Evolutionary conservation across 2,329 filamentous ascomycete genomes (phyloP), one percentile per base, ranked within the genome.

Genomic region (Tothia fuscella): DNA sequence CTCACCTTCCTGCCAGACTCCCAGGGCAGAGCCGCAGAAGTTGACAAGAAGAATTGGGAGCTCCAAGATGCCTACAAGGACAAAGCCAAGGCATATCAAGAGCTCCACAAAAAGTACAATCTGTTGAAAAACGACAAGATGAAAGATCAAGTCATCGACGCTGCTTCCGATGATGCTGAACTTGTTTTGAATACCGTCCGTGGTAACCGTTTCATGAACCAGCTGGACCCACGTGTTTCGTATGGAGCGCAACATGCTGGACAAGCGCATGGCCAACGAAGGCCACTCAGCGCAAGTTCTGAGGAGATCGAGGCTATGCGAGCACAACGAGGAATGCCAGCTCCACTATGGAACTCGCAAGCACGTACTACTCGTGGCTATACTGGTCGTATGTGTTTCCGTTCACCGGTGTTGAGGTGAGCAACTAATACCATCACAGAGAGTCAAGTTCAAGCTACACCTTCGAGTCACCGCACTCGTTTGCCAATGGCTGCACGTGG

Each of bases 31-130:
- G 31, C 31, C 30, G 13, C 41, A 28, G 14, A 38, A 6, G 62
- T 89, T 9, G 68, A 76, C 39, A 71, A 72, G 37, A 87, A 83
- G 58, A 83, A 87, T 47, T 72, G 83, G 14, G 81, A 89, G 26
- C 63, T 93, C 2, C 64, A 68, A 4, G 69, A 76, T 17, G 69
- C 76, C 3, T 79, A 77, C 51, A 73, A 72, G 42, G 80, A 87
- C 17, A 91, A 89, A 56, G 76, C 65, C 49, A 77, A 73, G 35
- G 81, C 78, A 44, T 70, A 83, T 3, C 61, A 77, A 4, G 79
- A 85, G 46, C 72, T 76, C 3, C 82, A 86, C 38, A 71, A 71
- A 46, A 59, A 72, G 17, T 78, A 78, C 50, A 67, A 72, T 34
- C 53, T 66, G 10, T 57, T 78, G 30, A 78, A 78, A 51, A 44